Evolutionary conservation across 768 basidiomycete species (phyloP), one percentile per base, ranked within the genome.

Genomic region (Cubamyces sp.): DNA sequence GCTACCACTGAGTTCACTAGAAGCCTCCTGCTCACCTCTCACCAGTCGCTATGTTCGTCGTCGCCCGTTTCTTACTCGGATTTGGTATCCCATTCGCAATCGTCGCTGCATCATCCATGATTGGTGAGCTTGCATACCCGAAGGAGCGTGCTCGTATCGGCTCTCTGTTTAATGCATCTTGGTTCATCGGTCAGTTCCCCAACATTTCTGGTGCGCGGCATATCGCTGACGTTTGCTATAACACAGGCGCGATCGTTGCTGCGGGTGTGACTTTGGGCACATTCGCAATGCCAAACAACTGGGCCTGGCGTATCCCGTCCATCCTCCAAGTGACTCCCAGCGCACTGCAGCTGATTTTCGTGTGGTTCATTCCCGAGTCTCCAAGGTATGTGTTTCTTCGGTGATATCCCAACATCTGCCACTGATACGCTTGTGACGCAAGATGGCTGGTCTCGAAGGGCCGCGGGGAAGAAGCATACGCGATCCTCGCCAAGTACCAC

Each of bases 241-340:
- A 25, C 57, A 41, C 68, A 76, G 85, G 85, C 23, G 77, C 84
- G 52, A 82, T 87, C 61, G 81, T 84, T 26, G 84, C 86, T 5
- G 84, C 85, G 9, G 83, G 80, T 2, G 77, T 82, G 1, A 90
- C 87, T 0, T 81, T 88, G 39, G 84, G 84, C 9, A 89, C 89
- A 0, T 90, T 88, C 76, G 62, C 74, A 9, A 85, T 88, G 78
- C 49, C 66, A 0, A 81, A 66, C 51, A 79, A 84, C 66, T 87
- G 85, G 86, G 84, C 82, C 12, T 88, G 87, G 87, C 79, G 87
- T n/a, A 86, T 88, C 21, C 87, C 86, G 0, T 83, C 86, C n/a
- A 67, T 84, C 45, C 77, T 87, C 5, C 87, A 88, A 70, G 65
- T 82, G 37, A 69, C 79, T 0, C 87, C 87, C 1, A 82, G 81